Evolutionary conservation across 2,329 filamentous ascomycete species (phyloP).

Genomic region (Fusarium anthophilum): DNA sequence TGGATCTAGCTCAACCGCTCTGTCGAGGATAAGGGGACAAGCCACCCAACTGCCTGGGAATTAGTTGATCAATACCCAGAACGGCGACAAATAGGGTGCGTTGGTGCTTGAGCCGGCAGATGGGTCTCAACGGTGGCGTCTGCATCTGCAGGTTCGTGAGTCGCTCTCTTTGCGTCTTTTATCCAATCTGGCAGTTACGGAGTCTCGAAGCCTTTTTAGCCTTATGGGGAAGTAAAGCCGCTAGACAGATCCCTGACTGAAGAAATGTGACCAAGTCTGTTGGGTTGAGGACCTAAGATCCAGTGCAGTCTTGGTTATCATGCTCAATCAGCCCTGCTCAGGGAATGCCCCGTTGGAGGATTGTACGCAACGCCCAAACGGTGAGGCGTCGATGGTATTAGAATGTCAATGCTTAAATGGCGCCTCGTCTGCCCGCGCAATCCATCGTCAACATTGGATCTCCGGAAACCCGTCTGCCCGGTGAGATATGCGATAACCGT

Average conservation of each 20-base stretch:
- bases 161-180: conserved; percentile 32
- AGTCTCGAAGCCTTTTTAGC: conserved; percentile 21
- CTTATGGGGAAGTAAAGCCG: conserved; percentile 13
- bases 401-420: conserved; percentile 22
- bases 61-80: conserved; percentile 37
- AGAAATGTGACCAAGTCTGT: not conserved
- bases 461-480: not conserved
- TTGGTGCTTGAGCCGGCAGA: conserved; percentile 18
- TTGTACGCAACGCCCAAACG: conserved; percentile 17
- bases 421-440: not conserved
- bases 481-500: not conserved
- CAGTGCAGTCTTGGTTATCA: not conserved
- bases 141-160: conserved; percentile 25
- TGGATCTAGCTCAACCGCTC: conserved; percentile 33
- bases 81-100: conserved; percentile 32
- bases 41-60: conserved; percentile 32
- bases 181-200: conserved; percentile 23
- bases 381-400: conserved; percentile 27
- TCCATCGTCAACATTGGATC: not conserved
- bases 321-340: not conserved
- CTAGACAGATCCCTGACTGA: conserved; percentile 1
- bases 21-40: conserved; percentile 22
- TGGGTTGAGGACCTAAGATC: not conserved
- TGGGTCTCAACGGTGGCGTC: conserved; percentile 32
- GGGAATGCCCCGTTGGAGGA: conserved; percentile 1